Conservation (phyloP, 2,329 filamentous ascomycete genomes). For the Aspergillus puulaauensis region DNA sequence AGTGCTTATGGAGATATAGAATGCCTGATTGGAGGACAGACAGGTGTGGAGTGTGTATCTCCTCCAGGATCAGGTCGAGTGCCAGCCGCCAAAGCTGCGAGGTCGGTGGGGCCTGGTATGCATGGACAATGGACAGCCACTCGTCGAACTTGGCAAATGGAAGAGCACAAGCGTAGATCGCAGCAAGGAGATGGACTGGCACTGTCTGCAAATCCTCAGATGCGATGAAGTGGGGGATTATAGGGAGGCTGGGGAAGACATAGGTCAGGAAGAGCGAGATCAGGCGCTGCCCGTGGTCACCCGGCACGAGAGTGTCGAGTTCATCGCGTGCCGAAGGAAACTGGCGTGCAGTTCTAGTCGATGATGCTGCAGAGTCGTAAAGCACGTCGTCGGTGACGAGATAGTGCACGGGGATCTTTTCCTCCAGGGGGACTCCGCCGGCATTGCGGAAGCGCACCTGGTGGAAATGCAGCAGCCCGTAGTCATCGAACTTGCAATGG, state of each 20-base stretch:
- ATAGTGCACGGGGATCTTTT: constrained; percentile 36
- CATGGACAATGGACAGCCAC: constrained; percentile 28
- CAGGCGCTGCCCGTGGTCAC: constrained; percentile 24
- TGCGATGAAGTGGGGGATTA: constrained; percentile 14
- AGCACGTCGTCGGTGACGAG: constrained; percentile 24
- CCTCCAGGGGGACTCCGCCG: constrained; percentile 35
- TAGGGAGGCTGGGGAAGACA: constrained; percentile 27
- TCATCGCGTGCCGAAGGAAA: constrained; percentile 17
- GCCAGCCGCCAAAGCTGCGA: constrained; percentile 31
- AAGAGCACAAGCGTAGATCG: constrained; percentile 33
- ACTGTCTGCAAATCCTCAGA: constrained; percentile 24
- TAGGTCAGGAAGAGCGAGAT: constrained; percentile 29
- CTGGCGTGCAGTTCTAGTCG: not conserved
- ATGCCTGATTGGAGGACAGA: constrained; percentile 33
- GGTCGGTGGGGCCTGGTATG: constrained; percentile 26
- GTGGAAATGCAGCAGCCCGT: constrained; percentile 35
- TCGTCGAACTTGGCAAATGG: constrained; percentile 34
- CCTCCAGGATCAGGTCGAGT: constrained; percentile 31
- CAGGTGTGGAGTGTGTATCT: constrained; percentile 33
- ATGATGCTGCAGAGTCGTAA: not conserved
- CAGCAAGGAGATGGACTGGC: constrained; percentile 30
- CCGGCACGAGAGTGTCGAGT: constrained; percentile 22
- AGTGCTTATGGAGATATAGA: constrained; percentile 31
- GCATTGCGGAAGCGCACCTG: constrained; percentile 40
- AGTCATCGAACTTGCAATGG: constrained; percentile 39